Evolutionary conservation across 2,329 filamentous ascomycete species (phyloP).

Genomic region (Pseudopyricularia cyperi): DNA sequence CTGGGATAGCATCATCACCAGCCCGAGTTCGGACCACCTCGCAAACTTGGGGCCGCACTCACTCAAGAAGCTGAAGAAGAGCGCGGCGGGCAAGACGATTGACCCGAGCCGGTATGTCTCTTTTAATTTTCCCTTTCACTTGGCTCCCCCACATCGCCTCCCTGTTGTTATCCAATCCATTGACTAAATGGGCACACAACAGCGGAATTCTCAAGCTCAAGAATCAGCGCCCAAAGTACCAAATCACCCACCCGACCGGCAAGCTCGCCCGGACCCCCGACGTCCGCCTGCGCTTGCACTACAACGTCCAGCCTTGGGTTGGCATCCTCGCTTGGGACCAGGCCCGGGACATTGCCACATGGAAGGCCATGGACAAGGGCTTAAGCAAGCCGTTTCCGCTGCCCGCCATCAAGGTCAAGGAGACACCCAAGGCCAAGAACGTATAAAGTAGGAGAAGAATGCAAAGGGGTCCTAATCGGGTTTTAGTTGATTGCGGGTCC

Average conservation of each 20-base stretch:
- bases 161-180: not conserved
- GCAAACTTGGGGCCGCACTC: slow-evolving; percentile 45
- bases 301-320: slow-evolving; percentile 98
- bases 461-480: not conserved
- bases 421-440: slow-evolving; percentile 8
- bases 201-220: slow-evolving; percentile 64
- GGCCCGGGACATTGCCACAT: slow-evolving; percentile 39
- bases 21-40: slow-evolving; percentile 50
- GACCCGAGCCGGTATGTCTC: slow-evolving; percentile 39
- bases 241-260: slow-evolving; percentile 81
- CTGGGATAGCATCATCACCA: slow-evolving; percentile 91
- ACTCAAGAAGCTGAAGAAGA: slow-evolving; percentile 49
- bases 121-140: not conserved
- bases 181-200: slow-evolving; percentile 5
- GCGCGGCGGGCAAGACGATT: slow-evolving; percentile 44
- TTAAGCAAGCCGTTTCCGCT: slow-evolving; percentile 50
- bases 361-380: slow-evolving; percentile 55
- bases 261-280: slow-evolving; percentile 61
- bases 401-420: slow-evolving; percentile 52
- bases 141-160: not conserved
- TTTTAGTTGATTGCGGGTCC: not conserved
- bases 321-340: slow-evolving; percentile 75
- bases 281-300: slow-evolving; percentile 70
- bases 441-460: not conserved
- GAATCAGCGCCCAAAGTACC: slow-evolving; percentile 90